phyloP scores from a whole-genome alignment of 1,139 yeast genomes.

The Lipomyces yarrowii region DNA sequence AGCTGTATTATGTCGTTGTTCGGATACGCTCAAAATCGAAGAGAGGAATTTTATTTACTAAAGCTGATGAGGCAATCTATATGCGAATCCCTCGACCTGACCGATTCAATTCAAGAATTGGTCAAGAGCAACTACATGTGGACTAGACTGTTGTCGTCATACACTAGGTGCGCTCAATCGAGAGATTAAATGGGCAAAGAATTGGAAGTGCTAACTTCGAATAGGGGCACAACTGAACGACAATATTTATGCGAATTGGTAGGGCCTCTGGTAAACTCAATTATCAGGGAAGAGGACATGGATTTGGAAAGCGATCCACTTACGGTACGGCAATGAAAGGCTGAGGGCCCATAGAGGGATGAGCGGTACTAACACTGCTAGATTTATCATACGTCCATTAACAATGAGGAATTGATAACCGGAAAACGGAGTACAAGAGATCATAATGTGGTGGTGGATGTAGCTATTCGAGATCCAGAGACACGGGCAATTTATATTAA shows the following conservation, averaged over 20 bases:
- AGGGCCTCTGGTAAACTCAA: slow-evolving; percentile 53
- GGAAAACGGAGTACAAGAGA: slow-evolving; percentile 50
- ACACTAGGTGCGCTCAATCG: slow-evolving; percentile 35
- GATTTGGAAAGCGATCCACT: slow-evolving; percentile 84
- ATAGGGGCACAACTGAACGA: slow-evolving; percentile 57
- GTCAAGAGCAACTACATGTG: slow-evolving; percentile 46
- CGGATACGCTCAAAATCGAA: slow-evolving; percentile 46
- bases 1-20: slow-evolving; percentile 54
- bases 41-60: slow-evolving; percentile 77
- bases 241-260: slow-evolving; percentile 56
- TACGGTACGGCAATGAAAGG: slow-evolving; percentile 38
- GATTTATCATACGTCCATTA: slow-evolving; percentile 52
- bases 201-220: not conserved
- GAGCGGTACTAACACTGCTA: slow-evolving; percentile 1
- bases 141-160: slow-evolving; percentile 55
- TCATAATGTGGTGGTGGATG: slow-evolving; percentile 56
- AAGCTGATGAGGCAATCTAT: slow-evolving; percentile 61
- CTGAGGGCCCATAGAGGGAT: not conserved
- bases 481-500: slow-evolving; percentile 69
- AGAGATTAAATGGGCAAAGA: not conserved
- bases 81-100: slow-evolving; percentile 48
- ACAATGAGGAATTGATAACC: slow-evolving; percentile 51
- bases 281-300: slow-evolving; percentile 59
- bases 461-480: slow-evolving; percentile 76
- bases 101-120: slow-evolving; percentile 38